These are phyloP conservation scores for Mucor ambiguus DNA, from an alignment of 371 early-diverging fungal genomes.

Conservation along the genomic window DNA sequence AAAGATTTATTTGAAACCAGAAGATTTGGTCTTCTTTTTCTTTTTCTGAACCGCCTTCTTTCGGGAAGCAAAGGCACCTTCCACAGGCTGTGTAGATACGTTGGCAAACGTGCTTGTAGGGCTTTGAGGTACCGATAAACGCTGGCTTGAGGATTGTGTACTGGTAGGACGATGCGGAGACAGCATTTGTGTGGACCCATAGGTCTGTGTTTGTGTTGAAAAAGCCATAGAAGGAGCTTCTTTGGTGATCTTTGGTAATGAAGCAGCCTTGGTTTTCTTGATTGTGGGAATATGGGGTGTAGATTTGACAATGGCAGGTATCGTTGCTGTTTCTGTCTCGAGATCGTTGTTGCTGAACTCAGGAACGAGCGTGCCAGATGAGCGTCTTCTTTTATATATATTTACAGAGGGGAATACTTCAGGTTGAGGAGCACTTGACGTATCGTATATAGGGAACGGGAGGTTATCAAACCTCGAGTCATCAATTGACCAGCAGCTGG, in stretches of 20 bases:
- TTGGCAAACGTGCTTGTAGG: background rate
- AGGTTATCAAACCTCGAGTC: background rate
- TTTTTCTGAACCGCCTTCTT: slow-evolving; percentile 7
- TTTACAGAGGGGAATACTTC: slow-evolving; percentile 10
- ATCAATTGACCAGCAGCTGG: slow-evolving; percentile 10
- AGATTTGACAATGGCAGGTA: background rate
- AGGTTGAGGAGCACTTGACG: background rate
- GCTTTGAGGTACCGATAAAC: background rate
- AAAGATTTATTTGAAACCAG: slow-evolving; percentile 24
- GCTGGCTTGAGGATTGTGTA: background rate
- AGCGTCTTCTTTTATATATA: slow-evolving; percentile 2
- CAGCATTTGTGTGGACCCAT: background rate
- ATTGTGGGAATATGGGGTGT: background rate
- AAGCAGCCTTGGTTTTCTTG: slow-evolving; percentile 2
- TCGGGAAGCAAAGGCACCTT: slow-evolving; percentile 18
- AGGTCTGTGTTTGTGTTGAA: background rate
- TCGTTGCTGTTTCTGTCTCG: background rate
- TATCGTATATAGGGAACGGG: background rate
- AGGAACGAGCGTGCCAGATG: background rate
- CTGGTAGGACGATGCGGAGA: background rate
- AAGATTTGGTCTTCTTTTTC: slow-evolving; percentile 19
- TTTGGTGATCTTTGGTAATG: background rate
- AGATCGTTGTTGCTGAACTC: background rate
- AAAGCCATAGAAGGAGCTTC: background rate
- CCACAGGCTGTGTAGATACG: slow-evolving; percentile 17